Base-by-base conservation (phyloP, 768 basidiomycete genomes). In the Baorangia bicolor region DNA sequence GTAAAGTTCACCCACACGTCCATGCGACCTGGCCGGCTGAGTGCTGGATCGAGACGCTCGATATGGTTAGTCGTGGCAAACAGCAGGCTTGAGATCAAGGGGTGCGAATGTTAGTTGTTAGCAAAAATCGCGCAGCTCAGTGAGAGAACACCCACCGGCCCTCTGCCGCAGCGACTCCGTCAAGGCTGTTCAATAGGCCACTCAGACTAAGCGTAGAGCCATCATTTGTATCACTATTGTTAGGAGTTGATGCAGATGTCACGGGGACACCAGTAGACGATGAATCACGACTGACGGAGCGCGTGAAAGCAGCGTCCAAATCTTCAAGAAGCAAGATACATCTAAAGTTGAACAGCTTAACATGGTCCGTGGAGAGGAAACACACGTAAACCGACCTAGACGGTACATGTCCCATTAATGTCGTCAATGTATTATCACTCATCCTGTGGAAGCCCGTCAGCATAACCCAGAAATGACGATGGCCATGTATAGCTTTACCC, bases 61-160 rank as follows among this genome's bases (percentile, higher is more conserved):
- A 94, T 92, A 68, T 96, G 94, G 74, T 97, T 97, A 13, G 92
- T 94, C 8, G 92, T 94, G 50, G 92, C 93, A 71, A 95, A 94
- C 11, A 95, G 78, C 55, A 96, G 80, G 38, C 90, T 66, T 87
- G 64, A 44, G 31, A 54, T 53, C 51, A 48, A 59, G 49, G 50
- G 46, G 57, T 62, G 56, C 45, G 49, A 61, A 58, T 27, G 30
- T 67, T 20, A 62, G 69, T 55, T 27, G 30, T 67, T 20, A 62
- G 69, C 56, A 18, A 59, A 62, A 56, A 41, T 23, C 14, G 7
- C 61, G 33, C 61, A 55, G 10, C 13, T 28, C 33, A 28, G 34
- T 42, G 38, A 56, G 27, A 56, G 47, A 45, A 43, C 5, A 78
- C 88, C 64, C 67, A 91, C 87, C 91, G 85, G 71, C 91, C 91